A percentile compares a stretch with the other conserved stretches of the same genome.
These are phyloP conservation scores for Exophiala sideris DNA, from an alignment of 2,329 filamentous ascomycete species.

Conservation along the genomic window DNA sequence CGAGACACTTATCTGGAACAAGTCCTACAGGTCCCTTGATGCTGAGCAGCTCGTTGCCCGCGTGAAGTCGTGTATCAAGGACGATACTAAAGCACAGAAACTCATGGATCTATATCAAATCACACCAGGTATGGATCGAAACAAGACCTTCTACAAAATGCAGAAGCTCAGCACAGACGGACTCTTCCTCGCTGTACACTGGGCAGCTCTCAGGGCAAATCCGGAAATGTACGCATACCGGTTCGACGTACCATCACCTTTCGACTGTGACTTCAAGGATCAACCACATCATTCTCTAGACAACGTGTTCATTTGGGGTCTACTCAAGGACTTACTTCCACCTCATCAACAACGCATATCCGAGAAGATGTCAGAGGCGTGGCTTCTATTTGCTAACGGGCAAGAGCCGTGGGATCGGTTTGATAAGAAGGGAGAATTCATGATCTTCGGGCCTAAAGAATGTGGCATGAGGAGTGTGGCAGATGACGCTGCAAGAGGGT, in stretches of 20 bases:
- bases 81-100: background rate
- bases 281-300: conserved; percentile 6
- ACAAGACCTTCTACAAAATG: conserved; percentile 2
- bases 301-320: conserved; percentile 3
- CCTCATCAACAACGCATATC: conserved; percentile 2
- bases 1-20: conserved; percentile 6
- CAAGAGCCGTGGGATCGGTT: conserved; percentile 4
- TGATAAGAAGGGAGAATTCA: background rate
- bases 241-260: conserved; percentile 5
- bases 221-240: conserved; percentile 8
- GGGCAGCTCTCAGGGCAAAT: background rate
- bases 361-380: conserved; percentile 1
- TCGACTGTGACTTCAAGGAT: conserved; percentile 1
- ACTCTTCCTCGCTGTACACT: conserved; percentile 5
- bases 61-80: background rate
- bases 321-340: conserved; percentile 2
- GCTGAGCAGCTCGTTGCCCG: background rate
- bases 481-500: background rate
- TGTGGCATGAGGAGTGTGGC: background rate
- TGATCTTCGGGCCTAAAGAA: conserved; percentile 1
- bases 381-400: conserved; percentile 4
- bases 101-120: conserved; percentile 3
- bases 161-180: conserved; percentile 4
- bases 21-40: conserved; percentile 1
- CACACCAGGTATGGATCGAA: background rate